Evolutionary conservation across 192 early-diverging fungal species (phyloP), one percentile per base, ranked within the genome.

Genomic region (Geranomyces variabilis): DNA sequence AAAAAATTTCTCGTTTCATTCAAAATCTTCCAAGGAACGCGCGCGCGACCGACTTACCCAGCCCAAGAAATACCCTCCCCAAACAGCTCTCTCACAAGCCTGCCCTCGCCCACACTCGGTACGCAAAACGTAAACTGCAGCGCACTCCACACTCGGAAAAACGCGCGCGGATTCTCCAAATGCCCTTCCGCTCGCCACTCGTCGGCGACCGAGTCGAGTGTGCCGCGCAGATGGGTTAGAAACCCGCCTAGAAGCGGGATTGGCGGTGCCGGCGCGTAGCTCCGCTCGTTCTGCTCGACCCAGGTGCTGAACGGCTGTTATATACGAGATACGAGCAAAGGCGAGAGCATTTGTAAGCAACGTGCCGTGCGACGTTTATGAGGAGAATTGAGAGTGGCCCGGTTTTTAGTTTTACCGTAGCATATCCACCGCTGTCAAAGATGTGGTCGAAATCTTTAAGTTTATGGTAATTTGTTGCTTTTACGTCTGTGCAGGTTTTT

Each of bases 21-120:
- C 47, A 48, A 48, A n/a, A 14, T 48, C 13, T 12, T n/a, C n/a
- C n/a, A n/a, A n/a, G n/a, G n/a, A n/a, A n/a, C n/a, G n/a, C n/a
- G n/a, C n/a, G n/a, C n/a, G n/a, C n/a, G n/a, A n/a, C n/a, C n/a
- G n/a, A n/a, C 66, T 51, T 68, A 81, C 74, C 80, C 80, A 14
- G 78, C 79, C 75, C 77, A 81, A 22, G 63, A 41, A 0, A 82
- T 14, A 15, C 78, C 78, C 31, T 84, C 82, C 1, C 82, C 82
- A 77, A 84, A 84, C 8, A 84, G 48, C 45, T 84, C 80, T 30
- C 80, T 79, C 22, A n/a, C 51, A 41, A 57, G 47, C 36, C 58
- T 62, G 55, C 66, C 68, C n/a, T 74, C 76, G 21, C 55, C 61
- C 6, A 71, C 68, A 41, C 69, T 63, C 21, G 70, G 70, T 14